A percentile compares a stretch with the other conserved stretches of the same genome.
Evolutionary conservation across 495 filamentous ascomycete genomes (phyloP).

Genomic region (Corynascus novoguineensis): DNA sequence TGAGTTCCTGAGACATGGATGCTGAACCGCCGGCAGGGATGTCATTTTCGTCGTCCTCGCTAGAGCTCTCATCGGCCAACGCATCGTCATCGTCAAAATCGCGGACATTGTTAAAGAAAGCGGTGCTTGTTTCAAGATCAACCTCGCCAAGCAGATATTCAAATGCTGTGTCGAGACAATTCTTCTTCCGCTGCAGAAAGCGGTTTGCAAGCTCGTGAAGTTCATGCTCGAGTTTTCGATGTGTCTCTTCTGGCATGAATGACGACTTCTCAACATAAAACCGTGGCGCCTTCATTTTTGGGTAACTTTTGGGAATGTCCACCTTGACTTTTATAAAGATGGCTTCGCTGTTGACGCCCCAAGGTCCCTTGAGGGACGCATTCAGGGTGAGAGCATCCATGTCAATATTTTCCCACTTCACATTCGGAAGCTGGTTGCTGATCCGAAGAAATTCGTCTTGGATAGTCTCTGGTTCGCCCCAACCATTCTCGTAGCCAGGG

Average conservation of each 20-base stretch:
- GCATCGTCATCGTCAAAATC: slow-evolving; percentile 58
- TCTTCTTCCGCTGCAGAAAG: slow-evolving; percentile 62
- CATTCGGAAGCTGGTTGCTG: slow-evolving; percentile 74
- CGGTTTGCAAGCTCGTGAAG: slow-evolving; percentile 63
- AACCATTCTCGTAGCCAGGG: slow-evolving; percentile 46
- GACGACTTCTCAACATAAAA: slow-evolving; percentile 74
- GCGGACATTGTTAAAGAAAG: slow-evolving; percentile 58
- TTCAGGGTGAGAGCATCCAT: slow-evolving; percentile 64
- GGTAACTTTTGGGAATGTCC: slow-evolving; percentile 74
- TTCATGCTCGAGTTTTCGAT: slow-evolving; percentile 59
- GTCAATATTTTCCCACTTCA: slow-evolving; percentile 81
- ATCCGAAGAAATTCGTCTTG: slow-evolving; percentile 86
- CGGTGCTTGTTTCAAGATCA: slow-evolving; percentile 66
- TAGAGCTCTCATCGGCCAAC: slow-evolving; percentile 64
- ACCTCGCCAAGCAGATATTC: slow-evolving; percentile 82
- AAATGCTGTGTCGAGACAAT: slow-evolving; percentile 76
- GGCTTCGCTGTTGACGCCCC: slow-evolving; percentile 64
- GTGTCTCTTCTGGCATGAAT: slow-evolving; percentile 63
- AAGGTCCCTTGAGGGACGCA: slow-evolving; percentile 81
- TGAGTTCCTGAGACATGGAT: slow-evolving; percentile 52
- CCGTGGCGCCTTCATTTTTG: slow-evolving; percentile 56
- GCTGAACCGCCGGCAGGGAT: slow-evolving; percentile 49
- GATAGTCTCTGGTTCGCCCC: slow-evolving; percentile 73
- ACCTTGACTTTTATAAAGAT: slow-evolving; percentile 76
- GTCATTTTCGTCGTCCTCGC: slow-evolving; percentile 74